Evolutionary conservation across 164 flowering plant species (phyloP), one percentile per base, ranked within the genome.

Genomic region (Annona squamosa): DNA sequence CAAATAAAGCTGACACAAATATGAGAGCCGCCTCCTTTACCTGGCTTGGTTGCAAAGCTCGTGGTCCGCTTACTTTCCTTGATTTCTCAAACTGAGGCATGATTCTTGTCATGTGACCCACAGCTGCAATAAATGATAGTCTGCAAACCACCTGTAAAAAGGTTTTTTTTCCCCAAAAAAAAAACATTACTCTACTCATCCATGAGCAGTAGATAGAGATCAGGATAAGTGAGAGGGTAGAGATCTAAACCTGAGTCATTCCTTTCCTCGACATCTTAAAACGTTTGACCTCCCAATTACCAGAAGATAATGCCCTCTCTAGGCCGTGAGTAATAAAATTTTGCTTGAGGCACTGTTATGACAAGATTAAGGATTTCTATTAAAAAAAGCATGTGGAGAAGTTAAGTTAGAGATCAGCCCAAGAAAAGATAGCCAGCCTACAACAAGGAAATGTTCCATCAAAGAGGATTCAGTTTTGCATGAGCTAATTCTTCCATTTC

Each of bases 41-140:
- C 93, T 95, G 99, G 82, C 99, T 96, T 59, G 99, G 99, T 73
- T 96, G 98, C 87, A 96, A 88, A 7, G 99, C 97, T 74, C 99
- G 87, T 18, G 99, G 99, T 72, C 99, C 99, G 87, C 98, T 93
- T 72, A 96, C 99, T 91, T 96, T 96, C 77, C 97, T 85, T 0
- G 97, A 87, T 81, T 93, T 96, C 82, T 91, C 98, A 84, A 96
- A 93, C 74, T 96, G 99, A 71, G 99, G 98, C 9, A 78, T 69
- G 61, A 96, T 80, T 80, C 82, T 90, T 69, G 99, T 96, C 92
- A 93, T 86, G 76, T 81, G 83, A 66, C 97, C 98, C 79, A 96
- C 48, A 46, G 89, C 74, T 44, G 88, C 92, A 68, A 96, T 96
- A 73, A 83, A 96, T 12, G 99, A 91, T 41, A 96, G 84, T 84